Base-by-base conservation (phyloP, 306 rosid species). In the Rosa persica region DNA sequence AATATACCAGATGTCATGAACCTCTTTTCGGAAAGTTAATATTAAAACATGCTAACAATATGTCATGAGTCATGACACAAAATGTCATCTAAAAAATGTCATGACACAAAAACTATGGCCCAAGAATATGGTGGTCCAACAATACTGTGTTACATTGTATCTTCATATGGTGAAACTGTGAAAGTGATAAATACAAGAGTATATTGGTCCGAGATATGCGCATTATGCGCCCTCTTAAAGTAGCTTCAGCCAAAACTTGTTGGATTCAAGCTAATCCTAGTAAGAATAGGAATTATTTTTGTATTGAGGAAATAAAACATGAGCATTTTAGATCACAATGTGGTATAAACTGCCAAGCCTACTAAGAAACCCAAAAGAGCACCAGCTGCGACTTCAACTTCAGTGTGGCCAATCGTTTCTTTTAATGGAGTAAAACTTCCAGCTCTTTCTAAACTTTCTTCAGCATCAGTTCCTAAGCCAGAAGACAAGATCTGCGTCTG, bases 351-450 rank as follows among this genome's bases (percentile, higher is more conserved):
- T 23, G 81, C 86, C 74, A 89, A 51, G 75, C 86, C 86, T 72
- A 91, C 97, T 54, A 93, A 72, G 83, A 93, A 81, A 52, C 98
- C 98, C 46, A 91, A 74, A 22, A 91, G 85, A 62, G 94, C 97
- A 79, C 98, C 98, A 57, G 89, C 98, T 20, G 89, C 17, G 80
- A 91, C 98, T 83, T 93, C 97, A 78, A 91, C 78, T 85, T 91
- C 93, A 19, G 93, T 89, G 79, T 93, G 98, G 42, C 98, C 98
- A 57, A 93, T 82, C n/a, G 93, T 80, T 78, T 91, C 93, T 79
- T 91, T 89, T 10, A 93, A 66, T 27, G 82, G 89, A 5, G 72
- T n/a, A 9, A 77, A 20, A 65, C 76, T 17, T 52, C 22, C 70
- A 67, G 23, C 80, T 72, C 75, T 74, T 38, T 86, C 80, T 60